Conservation (phyloP, 2,329 filamentous ascomycete genomes). For the Trichoderma sp. region DNA sequence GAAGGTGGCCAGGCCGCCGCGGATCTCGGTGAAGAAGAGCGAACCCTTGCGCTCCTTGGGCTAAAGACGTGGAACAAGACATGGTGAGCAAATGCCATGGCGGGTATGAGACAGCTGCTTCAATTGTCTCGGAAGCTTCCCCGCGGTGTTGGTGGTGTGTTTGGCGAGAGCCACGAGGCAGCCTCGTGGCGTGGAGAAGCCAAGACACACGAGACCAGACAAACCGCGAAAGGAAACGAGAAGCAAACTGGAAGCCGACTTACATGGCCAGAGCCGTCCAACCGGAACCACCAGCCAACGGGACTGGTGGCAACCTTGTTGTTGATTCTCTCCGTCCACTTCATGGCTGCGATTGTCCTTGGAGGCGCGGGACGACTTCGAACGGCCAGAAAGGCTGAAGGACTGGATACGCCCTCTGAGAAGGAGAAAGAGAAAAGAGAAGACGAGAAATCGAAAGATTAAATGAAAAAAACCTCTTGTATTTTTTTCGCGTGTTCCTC, state of each 20-base stretch:
- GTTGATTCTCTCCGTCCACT: conserved; percentile 56
- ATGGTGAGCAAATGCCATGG: not conserved
- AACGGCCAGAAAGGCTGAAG: conserved; percentile 5
- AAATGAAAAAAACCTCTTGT: conserved; percentile 19
- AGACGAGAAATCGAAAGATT: not conserved
- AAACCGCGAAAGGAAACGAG: not conserved
- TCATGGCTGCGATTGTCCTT: conserved; percentile 41
- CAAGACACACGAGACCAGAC: not conserved
- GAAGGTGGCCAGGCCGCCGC: conserved; percentile 80
- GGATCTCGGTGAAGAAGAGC: conserved; percentile 79
- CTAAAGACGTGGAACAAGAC: conserved; percentile 42
- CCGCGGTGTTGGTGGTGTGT: not conserved
- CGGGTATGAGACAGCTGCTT: not conserved
- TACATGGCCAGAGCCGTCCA: conserved; percentile 83
- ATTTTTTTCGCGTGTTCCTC: conserved; percentile 11
- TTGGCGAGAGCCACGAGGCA: not conserved
- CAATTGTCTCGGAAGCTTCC: not conserved
- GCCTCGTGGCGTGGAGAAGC: conserved; percentile 9
- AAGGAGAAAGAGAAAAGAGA: not conserved
- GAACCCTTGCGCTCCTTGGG: conserved; percentile 72
- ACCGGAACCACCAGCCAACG: conserved; percentile 73
- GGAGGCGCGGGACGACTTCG: not conserved
- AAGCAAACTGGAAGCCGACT: conserved; percentile 40
- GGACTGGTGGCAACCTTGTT: conserved; percentile 62
- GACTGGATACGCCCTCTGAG: conserved; percentile 10